Evolutionary conservation across 768 basidiomycete species (phyloP), one percentile per base, ranked within the genome.

Genomic region (Boletus tylopilopsis): DNA sequence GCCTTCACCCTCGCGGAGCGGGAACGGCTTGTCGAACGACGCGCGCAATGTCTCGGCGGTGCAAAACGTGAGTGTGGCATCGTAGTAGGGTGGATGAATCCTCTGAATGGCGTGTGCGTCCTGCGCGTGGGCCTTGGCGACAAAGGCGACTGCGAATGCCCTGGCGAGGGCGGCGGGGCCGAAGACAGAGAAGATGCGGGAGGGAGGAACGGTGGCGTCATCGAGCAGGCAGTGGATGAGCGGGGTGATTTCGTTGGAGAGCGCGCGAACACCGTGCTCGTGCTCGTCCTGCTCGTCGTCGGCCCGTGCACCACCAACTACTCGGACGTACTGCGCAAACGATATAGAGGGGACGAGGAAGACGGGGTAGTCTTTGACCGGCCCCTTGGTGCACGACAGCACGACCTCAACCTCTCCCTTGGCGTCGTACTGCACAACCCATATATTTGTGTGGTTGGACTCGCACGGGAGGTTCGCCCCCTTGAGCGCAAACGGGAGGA

Each of bases 141-240:
- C 53, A 23, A 63, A 90, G 8, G 70, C 52, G 5, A 65, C 51
- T 2, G 74, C 71, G 55, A 90, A 85, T 11, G 87, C 64, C 13
- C 59, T 55, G 2, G 78, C 72, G 6, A 74, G n/a, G n/a, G n/a
- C n/a, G n/a, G n/a, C n/a, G n/a, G n/a, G n/a, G n/a, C 70, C 4
- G 82, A 87, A 90, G 16, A 88, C 71, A 2, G 88, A 87, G 61
- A 83, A 89, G 0, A 63, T 41, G n/a, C 59, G 39, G 18, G 35
- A 2, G 2, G 48, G 35, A 38, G n/a, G n/a, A n/a, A n/a, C n/a
- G n/a, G 23, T 38, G 32, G 56, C 61, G 12, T 47, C 21, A 5
- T 56, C 1, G 16, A 56, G 22, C 9, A 61, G 22, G 16, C 61
- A 35, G 3, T 1, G 10, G 44, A 60, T 44, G 3, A 61, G 61